phyloP scores from a whole-genome alignment of 345 rosid species.

The Triadica sebifera region DNA sequence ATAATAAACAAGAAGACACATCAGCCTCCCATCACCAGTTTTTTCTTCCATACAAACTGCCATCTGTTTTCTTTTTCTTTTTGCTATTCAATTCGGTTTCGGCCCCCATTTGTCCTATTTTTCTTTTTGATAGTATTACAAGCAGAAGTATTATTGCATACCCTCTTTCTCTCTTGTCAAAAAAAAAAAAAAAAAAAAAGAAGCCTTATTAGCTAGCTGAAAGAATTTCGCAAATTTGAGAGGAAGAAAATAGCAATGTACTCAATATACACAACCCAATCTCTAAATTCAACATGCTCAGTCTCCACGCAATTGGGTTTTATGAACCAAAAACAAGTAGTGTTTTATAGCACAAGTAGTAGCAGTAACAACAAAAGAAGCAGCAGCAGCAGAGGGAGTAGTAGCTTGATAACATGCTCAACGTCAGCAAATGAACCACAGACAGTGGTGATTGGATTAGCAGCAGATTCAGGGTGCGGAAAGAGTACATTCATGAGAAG shows the following conservation, averaged over 20 bases:
- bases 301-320: constrained; percentile 53
- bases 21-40: constrained; percentile 34
- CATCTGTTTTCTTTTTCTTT: constrained; percentile 35
- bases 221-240: too few relatives aligned
- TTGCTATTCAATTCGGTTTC: constrained; percentile 20
- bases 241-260: constrained; percentile 60
- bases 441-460: constrained; percentile 88
- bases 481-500: constrained; percentile 92
- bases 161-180: background rate
- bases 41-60: constrained; percentile 34
- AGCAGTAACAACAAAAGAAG: constrained; percentile 27
- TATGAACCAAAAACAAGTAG: constrained; percentile 40
- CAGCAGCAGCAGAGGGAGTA: constrained; percentile 21
- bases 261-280: constrained; percentile 65
- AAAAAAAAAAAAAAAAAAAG: background rate
- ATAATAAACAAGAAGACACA: constrained; percentile 24
- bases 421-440: constrained; percentile 35
- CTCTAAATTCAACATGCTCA: constrained; percentile 65
- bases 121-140: background rate
- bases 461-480: constrained; percentile 95
- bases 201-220: background rate
- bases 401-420: constrained; percentile 53
- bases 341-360: constrained; percentile 41
- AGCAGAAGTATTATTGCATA: background rate
- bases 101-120: too few relatives aligned